phyloP scores from a whole-genome alignment of 805 yeast species.

The Maudiozyma barnettii region DNA sequence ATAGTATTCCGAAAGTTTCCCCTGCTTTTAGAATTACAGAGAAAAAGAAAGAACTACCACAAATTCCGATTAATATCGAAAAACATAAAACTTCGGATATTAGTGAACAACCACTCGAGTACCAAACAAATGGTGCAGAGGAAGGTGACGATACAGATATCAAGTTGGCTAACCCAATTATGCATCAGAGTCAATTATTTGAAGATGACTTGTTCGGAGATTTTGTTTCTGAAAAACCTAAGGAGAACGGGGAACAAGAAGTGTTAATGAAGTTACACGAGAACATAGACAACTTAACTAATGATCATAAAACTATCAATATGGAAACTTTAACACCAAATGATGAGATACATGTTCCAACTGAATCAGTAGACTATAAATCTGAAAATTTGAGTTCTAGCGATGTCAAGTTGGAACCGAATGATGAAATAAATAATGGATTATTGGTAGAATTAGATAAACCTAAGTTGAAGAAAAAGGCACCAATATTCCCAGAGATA shows the following conservation, averaged over 20 bases:
- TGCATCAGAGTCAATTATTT: constrained; percentile 18
- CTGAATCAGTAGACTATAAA: background rate
- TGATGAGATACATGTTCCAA: background rate
- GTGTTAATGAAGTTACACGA: background rate
- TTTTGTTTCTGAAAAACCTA: constrained; percentile 5
- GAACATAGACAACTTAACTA: background rate
- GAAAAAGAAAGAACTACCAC: background rate
- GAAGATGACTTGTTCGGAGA: constrained; percentile 26
- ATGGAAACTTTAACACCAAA: background rate
- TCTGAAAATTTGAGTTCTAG: background rate
- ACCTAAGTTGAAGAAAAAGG: background rate
- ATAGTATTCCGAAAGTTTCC: background rate
- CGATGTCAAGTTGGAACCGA: background rate
- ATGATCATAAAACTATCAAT: no score
- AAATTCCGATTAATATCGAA: background rate
- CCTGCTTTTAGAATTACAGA: background rate
- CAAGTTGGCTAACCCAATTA: constrained; percentile 3
- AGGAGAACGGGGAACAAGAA: background rate
- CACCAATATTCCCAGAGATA: constrained; percentile 15
- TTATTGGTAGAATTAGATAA: background rate
- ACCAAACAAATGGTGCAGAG: background rate
- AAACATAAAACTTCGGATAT: background rate
- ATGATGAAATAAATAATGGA: background rate
- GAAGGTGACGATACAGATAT: background rate
- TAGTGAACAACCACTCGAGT: no score